A percentile compares a stretch with the other conserved stretches of the same genome.
phyloP scores from a whole-genome alignment of 2,329 filamentous ascomycete species.

The Aspergillus sp. region DNA sequence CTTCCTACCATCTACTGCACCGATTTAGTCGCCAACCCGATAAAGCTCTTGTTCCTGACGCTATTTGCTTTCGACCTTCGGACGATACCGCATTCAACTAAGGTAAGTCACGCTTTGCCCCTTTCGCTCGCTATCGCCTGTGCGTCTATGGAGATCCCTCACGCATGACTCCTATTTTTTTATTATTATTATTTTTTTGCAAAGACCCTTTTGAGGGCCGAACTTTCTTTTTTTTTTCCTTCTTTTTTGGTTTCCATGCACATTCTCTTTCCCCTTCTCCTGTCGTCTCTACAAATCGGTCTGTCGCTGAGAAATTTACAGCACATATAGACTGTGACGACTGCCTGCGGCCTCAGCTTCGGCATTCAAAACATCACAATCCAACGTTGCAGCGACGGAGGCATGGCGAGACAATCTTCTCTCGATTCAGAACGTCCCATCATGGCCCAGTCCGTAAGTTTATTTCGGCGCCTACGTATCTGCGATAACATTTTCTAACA shows the following conservation, averaged over 20 bases:
- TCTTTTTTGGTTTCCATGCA: not conserved
- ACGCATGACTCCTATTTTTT: not conserved
- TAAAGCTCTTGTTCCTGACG: not conserved
- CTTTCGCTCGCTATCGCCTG: not conserved
- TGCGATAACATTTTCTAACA: conserved; percentile 7
- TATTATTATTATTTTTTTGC: not conserved
- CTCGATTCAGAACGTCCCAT: conserved; percentile 57
- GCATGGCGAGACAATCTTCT: conserved; percentile 44
- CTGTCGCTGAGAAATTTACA: not conserved
- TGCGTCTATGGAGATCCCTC: not conserved
- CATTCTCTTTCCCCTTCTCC: not conserved
- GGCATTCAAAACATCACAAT: not conserved
- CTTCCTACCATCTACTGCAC: not conserved
- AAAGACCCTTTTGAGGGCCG: not conserved
- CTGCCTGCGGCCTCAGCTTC: not conserved
- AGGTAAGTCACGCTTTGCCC: not conserved
- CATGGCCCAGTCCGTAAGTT: conserved; percentile 53
- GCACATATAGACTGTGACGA: not conserved
- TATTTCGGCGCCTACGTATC: not conserved
- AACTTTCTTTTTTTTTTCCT: not conserved
- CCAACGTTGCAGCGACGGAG: not conserved
- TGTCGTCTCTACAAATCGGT: not conserved
- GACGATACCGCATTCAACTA: not conserved
- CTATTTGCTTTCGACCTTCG: not conserved
- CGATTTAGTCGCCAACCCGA: not conserved